Evolutionary conservation across 139 green algal species (phyloP).

Genomic region (Haematococcus sp.): DNA sequence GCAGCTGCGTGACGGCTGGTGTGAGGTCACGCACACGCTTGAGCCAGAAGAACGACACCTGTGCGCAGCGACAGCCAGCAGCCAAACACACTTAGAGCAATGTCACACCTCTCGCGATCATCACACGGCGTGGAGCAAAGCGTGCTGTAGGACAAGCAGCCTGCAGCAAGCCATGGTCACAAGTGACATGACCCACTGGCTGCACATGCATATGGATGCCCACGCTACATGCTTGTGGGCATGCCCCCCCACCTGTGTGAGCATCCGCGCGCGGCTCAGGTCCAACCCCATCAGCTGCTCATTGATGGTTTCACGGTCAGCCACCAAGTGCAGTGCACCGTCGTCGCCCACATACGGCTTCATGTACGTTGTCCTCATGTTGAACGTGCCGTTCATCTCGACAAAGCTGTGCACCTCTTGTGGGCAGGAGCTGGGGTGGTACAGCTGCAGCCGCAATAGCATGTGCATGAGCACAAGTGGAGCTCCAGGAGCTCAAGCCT

Average conservation of each 20-base stretch:
- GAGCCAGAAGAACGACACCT: conserved; percentile 63
- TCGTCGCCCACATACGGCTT: conserved; percentile 69
- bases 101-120: neutral
- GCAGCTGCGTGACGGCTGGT: conserved; percentile 53
- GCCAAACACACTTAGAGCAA: neutral
- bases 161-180: too few relatives aligned
- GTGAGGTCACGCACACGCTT: conserved; percentile 65
- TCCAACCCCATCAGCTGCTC: conserved; percentile 64
- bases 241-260: conserved; percentile 44
- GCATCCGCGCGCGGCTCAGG: conserved; percentile 65
- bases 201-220: too few relatives aligned
- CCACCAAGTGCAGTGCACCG: conserved; percentile 74
- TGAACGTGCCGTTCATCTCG: conserved; percentile 49
- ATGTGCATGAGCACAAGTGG: too few relatives aligned
- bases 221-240: too few relatives aligned
- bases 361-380: conserved; percentile 53
- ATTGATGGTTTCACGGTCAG: conserved; percentile 44
- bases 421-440: conserved; percentile 66
- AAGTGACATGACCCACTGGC: too few relatives aligned
- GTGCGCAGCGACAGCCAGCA: neutral
- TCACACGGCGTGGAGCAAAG: neutral
- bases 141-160: neutral
- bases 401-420: conserved; percentile 47
- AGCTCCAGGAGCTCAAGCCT: neutral
- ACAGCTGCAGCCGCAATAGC: conserved; percentile 50